Conservation (phyloP, 164 flowering plant species). For the Stephania japonica region DNA sequence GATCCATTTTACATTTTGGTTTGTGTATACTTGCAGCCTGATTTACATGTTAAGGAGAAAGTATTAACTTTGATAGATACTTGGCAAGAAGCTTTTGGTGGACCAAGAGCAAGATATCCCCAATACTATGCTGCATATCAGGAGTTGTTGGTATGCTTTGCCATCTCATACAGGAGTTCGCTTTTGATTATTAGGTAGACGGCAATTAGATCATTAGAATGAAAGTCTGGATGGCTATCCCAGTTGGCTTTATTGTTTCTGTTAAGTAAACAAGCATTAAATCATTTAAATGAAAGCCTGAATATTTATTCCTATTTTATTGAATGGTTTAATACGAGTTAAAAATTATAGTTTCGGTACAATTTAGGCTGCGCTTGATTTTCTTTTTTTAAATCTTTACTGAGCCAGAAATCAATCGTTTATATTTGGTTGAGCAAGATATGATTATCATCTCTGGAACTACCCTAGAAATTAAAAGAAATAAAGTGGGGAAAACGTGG, state of each 20-base stretch:
- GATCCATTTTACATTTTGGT: neutral
- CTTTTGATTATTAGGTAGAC: neutral
- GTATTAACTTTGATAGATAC: constrained; percentile 83
- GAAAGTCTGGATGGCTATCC: neutral
- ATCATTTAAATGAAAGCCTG: neutral
- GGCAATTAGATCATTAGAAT: constrained; percentile 1
- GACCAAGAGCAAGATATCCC: constrained; percentile 93
- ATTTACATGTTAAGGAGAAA: constrained; percentile 85
- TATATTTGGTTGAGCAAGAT: no score
- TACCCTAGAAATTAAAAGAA: no score
- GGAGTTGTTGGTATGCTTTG: constrained; percentile 69
- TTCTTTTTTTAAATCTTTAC: no score
- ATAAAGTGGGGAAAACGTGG: no score
- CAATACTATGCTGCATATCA: constrained; percentile 90
- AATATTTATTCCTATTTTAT: no score
- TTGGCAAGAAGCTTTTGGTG: constrained; percentile 99
- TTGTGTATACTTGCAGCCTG: constrained; percentile 56
- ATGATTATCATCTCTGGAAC: no score
- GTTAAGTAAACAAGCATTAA: neutral
- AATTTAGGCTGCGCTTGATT: neutral
- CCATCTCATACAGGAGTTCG: neutral
- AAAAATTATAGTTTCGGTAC: neutral
- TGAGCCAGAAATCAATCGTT: no score
- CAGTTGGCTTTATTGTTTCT: neutral
- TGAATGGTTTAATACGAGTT: neutral